Base-by-base conservation (phyloP, 1,284 basidiomycete species). In the Naganishia sp. region DNA sequence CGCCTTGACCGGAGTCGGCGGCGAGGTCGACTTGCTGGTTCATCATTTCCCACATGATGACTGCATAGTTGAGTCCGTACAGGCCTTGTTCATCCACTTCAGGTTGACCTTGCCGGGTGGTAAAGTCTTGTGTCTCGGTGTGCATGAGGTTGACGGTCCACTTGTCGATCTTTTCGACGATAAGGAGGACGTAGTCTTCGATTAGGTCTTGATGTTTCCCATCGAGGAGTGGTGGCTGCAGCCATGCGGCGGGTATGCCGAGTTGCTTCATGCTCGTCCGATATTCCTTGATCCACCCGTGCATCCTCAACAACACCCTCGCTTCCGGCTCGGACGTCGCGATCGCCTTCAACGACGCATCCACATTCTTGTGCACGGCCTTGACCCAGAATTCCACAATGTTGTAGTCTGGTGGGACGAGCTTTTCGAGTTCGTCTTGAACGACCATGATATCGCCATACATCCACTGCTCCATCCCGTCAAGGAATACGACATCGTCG, bases 41-140 rank as follows among this genome's bases (percentile, higher is more conserved):
- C 73, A 99, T 89, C 89, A 96, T 95, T 80, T 96, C 90, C 84
- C 98, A 99, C 71, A 99, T 84, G 74, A 98, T 96, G 67, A 94
- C 86, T 17, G 94, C 90, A 32, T 93, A 93, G 75, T 97, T 90
- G 73, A 90, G 89, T 17, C 91, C 90, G 76, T 97, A 98, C 70
- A 90, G 83, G 7, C 92, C 92, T 69, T 98, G 94, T 51, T 86
- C 85, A 72, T 93, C 90, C 56, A 90, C 81, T 75, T 98, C 94
- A 0, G 94, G 96, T 28, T 92, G 90, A 70, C 90, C 87, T 58
- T 87, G 85, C 31, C 96, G 86, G 60, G 86, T 84, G 10, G 86
- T 86, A 81, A 99, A 99, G 67, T 92, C 90, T 31, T 86, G 84
- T 47, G 90, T 83, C 77, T 99, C 96, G 39, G 91, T 90, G 75